Conservation (phyloP, 2,329 filamentous ascomycete genomes). For the Colletotrichum sp. region DNA sequence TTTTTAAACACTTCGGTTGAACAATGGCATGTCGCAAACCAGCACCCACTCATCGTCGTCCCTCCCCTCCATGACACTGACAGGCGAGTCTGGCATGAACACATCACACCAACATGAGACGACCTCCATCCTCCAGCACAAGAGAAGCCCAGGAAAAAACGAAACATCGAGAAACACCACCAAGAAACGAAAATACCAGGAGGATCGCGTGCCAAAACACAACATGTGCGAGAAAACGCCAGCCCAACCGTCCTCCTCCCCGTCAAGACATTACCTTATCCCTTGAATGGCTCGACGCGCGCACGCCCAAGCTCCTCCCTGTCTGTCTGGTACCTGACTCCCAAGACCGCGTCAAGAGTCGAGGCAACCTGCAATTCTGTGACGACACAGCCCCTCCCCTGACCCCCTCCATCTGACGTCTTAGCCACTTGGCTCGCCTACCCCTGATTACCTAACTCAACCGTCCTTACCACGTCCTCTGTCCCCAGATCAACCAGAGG, state of each 20-base stretch:
- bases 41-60: neutral
- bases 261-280: neutral
- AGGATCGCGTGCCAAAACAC: neutral
- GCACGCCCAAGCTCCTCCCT: neutral
- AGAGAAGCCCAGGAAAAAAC: neutral
- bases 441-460: neutral
- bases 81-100: neutral
- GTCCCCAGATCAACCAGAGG: neutral
- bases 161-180: neutral
- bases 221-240: neutral
- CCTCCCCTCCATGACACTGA: neutral
- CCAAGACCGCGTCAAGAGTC: neutral
- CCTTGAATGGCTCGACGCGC: neutral
- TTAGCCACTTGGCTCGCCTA: neutral
- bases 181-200: neutral
- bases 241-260: neutral
- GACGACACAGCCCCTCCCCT: neutral
- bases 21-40: neutral
- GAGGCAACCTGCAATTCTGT: neutral
- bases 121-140: neutral
- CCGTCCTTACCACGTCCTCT: neutral
- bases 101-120: neutral
- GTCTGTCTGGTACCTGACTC: neutral
- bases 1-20: neutral
- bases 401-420: neutral